Conservation (phyloP, 257 asterid genomes). For the Perilla frutescens region DNA sequence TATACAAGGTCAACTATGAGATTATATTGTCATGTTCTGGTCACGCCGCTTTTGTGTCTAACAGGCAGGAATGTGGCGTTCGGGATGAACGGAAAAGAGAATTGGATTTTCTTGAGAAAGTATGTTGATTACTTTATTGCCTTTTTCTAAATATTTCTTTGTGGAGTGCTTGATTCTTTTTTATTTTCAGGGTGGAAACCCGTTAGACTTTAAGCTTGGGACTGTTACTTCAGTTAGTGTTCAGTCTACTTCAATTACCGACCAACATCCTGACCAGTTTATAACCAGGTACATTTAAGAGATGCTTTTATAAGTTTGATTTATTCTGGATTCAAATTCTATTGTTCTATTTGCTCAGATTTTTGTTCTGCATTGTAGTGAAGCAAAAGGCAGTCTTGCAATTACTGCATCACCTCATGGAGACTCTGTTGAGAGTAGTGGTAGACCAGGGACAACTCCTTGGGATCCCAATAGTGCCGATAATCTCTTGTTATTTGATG, state of each 20-base stretch:
- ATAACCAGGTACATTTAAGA: constrained; percentile 58
- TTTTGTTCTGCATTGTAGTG: constrained; percentile 52
- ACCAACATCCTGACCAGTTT: constrained; percentile 69
- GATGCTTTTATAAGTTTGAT: constrained; percentile 20
- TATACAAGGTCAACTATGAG: constrained; percentile 28
- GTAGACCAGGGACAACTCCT: constrained; percentile 68
- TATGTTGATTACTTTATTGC: constrained; percentile 49
- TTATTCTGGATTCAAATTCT: constrained; percentile 15
- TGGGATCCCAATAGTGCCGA: constrained; percentile 89
- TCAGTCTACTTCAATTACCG: constrained; percentile 77
- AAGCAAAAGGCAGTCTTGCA: constrained; percentile 87
- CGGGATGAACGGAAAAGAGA: constrained; percentile 78
- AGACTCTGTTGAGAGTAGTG: constrained; percentile 92
- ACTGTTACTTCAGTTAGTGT: constrained; percentile 67
- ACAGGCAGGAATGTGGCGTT: constrained; percentile 84
- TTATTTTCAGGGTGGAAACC: constrained; percentile 82
- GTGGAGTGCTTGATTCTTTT: constrained; percentile 34
- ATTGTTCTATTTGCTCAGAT: constrained; percentile 21
- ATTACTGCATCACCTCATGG: constrained; percentile 81
- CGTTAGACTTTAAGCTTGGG: constrained; percentile 72
- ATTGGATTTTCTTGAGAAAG: constrained; percentile 86
- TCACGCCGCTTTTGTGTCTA: constrained; percentile 15
- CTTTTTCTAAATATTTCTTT: constrained; percentile 32
- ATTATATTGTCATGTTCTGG: constrained; percentile 29
- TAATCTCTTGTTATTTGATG: constrained; percentile 82